These are phyloP conservation scores for Croton setiger DNA, from an alignment of 441 rosid genomes.

Conservation along the genomic window DNA sequence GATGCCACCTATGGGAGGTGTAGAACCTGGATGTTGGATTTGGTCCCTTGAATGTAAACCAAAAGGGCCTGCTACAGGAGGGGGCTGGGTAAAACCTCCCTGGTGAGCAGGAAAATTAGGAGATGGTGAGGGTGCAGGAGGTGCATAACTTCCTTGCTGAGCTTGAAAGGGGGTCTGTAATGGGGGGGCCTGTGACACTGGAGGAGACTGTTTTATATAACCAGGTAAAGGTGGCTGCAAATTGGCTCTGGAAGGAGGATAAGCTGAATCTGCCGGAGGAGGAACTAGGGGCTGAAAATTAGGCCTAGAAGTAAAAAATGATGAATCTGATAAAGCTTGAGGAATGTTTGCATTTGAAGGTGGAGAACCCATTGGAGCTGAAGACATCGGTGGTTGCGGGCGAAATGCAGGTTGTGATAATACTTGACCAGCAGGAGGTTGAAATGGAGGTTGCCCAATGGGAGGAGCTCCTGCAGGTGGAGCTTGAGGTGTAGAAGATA, in stretches of 20 bases:
- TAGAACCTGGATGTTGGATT: constrained; percentile 50
- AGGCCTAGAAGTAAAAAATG: constrained; percentile 35
- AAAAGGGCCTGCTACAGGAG: constrained; percentile 37
- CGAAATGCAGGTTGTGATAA: constrained; percentile 41
- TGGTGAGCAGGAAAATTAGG: constrained; percentile 53
- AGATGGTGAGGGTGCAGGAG: constrained; percentile 39
- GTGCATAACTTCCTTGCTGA: constrained; percentile 48
- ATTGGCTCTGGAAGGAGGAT: constrained; percentile 40
- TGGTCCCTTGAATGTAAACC: constrained; percentile 49
- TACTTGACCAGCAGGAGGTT: constrained; percentile 54
- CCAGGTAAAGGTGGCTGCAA: constrained; percentile 59
- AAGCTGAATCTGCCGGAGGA: constrained; percentile 40
- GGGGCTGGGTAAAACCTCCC: constrained; percentile 50
- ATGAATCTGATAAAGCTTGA: constrained; percentile 37
- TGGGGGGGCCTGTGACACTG: constrained; percentile 46
- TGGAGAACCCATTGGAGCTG: constrained; percentile 64
- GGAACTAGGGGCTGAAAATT: constrained; percentile 47
- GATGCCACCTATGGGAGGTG: constrained; percentile 58
- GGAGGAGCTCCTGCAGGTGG: constrained; percentile 42
- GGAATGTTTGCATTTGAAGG: constrained; percentile 42
- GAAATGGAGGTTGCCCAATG: constrained; percentile 52
- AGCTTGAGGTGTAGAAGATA: constrained; percentile 45
- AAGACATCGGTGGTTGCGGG: constrained; percentile 48
- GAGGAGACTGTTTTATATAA: constrained; percentile 48
- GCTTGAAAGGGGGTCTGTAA: constrained; percentile 48